A percentile compares a stretch with the other conserved stretches of the same genome.
Conservation (phyloP, 2,329 filamentous ascomycete genomes). For the Apiospora kogelbergensis region DNA sequence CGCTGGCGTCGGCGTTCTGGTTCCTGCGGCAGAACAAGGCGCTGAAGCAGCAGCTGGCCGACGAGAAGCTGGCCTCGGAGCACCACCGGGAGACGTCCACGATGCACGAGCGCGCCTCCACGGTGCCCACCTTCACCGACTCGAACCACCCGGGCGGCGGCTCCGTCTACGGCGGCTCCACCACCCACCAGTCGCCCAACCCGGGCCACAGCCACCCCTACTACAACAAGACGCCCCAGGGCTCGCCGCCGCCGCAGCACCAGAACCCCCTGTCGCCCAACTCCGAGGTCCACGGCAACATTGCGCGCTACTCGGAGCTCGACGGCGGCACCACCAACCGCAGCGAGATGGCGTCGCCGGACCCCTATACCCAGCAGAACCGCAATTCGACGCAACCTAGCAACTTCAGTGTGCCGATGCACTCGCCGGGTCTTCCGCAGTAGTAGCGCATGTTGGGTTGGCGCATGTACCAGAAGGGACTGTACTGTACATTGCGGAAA, state of each 20-base stretch:
- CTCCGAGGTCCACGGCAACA: background rate
- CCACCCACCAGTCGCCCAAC: conserved; percentile 2
- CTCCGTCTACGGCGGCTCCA: background rate
- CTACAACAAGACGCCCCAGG: conserved; percentile 15
- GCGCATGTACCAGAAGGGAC: background rate
- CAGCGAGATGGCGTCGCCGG: conserved; percentile 20
- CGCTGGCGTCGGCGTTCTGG: conserved; percentile 18
- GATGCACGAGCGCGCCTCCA: background rate
- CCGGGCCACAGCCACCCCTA: conserved; percentile 8
- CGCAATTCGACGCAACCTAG: background rate
- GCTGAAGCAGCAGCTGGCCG: conserved; percentile 17
- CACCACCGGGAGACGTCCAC: background rate
- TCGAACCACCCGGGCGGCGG: background rate
- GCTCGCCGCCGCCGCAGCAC: background rate
- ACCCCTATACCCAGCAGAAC: conserved; percentile 2
- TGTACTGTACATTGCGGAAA: background rate
- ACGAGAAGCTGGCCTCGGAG: conserved; percentile 10
- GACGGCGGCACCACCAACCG: conserved; percentile 19
- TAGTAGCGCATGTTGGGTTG: conserved; percentile 1
- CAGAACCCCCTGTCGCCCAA: background rate
- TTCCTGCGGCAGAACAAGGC: conserved; percentile 22
- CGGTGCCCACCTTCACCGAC: background rate
- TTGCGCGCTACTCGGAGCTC: conserved; percentile 23
- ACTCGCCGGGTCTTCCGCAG: background rate
- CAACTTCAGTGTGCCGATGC: background rate